Evolutionary conservation across 2,329 filamentous ascomycete species (phyloP).

Genomic region (Trichoderma semiorbis): DNA sequence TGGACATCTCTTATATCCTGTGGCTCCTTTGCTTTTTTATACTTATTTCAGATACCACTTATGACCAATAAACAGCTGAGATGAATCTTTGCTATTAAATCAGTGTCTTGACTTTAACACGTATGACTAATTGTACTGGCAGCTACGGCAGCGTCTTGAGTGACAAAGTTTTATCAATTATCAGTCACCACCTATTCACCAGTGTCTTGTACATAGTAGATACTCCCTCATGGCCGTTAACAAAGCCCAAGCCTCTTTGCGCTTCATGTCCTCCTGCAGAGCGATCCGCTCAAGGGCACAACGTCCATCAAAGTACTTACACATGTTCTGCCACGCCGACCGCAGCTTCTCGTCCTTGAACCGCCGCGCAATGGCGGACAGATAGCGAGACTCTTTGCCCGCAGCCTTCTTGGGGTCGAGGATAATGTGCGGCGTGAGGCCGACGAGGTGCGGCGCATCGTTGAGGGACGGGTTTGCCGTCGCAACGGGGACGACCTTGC

Average conservation of each 20-base stretch:
- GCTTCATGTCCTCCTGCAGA: conserved; percentile 79
- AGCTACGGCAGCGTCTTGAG: neutral
- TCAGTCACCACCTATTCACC: conserved; percentile 44
- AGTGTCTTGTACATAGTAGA: conserved; percentile 65
- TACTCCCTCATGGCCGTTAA: conserved; percentile 65
- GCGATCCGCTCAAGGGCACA: conserved; percentile 83
- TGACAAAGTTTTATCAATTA: neutral
- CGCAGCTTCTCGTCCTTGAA: conserved; percentile 56
- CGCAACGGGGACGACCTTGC: conserved; percentile 45
- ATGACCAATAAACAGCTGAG: conserved; percentile 16
- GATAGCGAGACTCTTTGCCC: conserved; percentile 71
- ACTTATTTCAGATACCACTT: conserved; percentile 18
- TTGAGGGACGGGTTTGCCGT: conserved; percentile 57
- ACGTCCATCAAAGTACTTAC: conserved; percentile 84
- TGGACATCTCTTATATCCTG: neutral
- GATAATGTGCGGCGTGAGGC: conserved; percentile 64
- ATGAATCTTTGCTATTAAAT: neutral
- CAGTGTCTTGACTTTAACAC: neutral
- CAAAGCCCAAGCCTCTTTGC: conserved; percentile 72
- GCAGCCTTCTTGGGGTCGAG: conserved; percentile 75
- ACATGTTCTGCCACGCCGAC: conserved; percentile 68
- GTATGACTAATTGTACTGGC: neutral
- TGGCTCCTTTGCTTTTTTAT: neutral
- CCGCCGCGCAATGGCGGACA: conserved; percentile 56
- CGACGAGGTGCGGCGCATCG: conserved; percentile 53